phyloP scores from a whole-genome alignment of 2,329 filamentous ascomycete species.

The Alternaria triticina region DNA sequence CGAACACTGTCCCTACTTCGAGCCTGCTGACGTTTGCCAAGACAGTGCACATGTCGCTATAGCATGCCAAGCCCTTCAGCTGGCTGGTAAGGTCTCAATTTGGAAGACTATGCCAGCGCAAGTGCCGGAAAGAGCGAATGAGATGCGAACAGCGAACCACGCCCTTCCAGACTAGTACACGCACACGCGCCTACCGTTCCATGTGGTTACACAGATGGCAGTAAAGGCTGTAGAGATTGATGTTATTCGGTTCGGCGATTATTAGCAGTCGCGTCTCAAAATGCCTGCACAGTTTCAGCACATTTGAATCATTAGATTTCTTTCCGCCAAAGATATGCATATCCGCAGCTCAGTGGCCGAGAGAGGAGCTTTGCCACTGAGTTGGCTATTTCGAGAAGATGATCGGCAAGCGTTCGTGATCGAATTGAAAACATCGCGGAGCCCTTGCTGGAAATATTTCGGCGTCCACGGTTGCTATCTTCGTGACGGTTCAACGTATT shows the following conservation, averaged over 20 bases:
- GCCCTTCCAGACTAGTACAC: background rate
- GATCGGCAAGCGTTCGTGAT: background rate
- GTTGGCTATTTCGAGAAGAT: background rate
- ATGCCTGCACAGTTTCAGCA: background rate
- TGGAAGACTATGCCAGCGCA: background rate
- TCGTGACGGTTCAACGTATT: conserved; percentile 20
- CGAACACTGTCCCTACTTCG: background rate
- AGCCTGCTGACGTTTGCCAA: conserved; percentile 4
- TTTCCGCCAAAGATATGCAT: background rate
- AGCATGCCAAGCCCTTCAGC: background rate
- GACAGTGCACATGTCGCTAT: background rate
- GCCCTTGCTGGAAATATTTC: background rate
- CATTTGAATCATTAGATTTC: background rate
- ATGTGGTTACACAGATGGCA: background rate
- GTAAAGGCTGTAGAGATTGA: background rate
- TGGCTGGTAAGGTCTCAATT: background rate
- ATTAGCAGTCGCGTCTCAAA: background rate
- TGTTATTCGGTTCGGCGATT: background rate
- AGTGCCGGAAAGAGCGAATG: background rate
- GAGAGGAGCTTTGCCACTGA: background rate
- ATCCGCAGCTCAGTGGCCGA: background rate
- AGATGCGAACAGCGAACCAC: background rate
- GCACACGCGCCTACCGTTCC: background rate
- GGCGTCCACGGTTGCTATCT: conserved; percentile 3
- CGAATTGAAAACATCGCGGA: background rate